These are phyloP conservation scores for Pyropia haitanensis DNA, from an alignment of 23 red algal genomes.

Conservation along the genomic window DNA sequence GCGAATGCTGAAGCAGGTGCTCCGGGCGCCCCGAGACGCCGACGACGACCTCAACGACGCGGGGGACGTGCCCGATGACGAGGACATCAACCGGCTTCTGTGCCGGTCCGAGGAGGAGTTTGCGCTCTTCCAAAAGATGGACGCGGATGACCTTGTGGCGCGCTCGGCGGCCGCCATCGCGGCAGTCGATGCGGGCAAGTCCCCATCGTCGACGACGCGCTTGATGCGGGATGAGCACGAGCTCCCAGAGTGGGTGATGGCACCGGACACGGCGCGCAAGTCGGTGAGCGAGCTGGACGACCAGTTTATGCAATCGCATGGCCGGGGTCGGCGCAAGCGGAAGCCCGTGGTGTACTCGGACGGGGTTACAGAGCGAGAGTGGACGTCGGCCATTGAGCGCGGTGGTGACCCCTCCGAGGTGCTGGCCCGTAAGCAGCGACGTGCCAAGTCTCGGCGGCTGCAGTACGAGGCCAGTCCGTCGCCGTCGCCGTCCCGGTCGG, in stretches of 20 bases:
- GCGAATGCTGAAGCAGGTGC: constrained; percentile 78
- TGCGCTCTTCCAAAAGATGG: constrained; percentile 76
- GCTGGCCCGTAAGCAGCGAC: neutral
- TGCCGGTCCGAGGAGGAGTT: constrained; percentile 76
- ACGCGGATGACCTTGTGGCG: constrained; percentile 34
- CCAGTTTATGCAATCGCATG: constrained; percentile 17
- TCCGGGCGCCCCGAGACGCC: constrained; percentile 42
- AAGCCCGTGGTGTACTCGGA: constrained; percentile 78
- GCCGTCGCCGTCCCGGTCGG: too few relatives aligned
- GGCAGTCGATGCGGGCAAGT: neutral
- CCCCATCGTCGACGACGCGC: constrained; percentile 1
- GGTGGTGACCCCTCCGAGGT: constrained; percentile 14
- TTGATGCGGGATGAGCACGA: constrained; percentile 60
- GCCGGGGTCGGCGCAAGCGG: constrained; percentile 65
- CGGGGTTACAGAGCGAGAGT: constrained; percentile 86
- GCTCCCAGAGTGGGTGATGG: constrained; percentile 75
- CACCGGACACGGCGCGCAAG: constrained; percentile 29
- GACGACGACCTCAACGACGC: constrained; percentile 33
- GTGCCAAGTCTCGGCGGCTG: neutral
- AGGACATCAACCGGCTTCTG: constrained; percentile 62
- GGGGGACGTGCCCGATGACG: constrained; percentile 53
- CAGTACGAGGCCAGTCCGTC: too few relatives aligned
- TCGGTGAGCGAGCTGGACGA: constrained; percentile 20
- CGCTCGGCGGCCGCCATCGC: neutral
- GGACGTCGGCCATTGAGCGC: constrained; percentile 44